These are phyloP conservation scores for Acorus calamus DNA, from an alignment of 106 monocot species.

Conservation along the genomic window DNA sequence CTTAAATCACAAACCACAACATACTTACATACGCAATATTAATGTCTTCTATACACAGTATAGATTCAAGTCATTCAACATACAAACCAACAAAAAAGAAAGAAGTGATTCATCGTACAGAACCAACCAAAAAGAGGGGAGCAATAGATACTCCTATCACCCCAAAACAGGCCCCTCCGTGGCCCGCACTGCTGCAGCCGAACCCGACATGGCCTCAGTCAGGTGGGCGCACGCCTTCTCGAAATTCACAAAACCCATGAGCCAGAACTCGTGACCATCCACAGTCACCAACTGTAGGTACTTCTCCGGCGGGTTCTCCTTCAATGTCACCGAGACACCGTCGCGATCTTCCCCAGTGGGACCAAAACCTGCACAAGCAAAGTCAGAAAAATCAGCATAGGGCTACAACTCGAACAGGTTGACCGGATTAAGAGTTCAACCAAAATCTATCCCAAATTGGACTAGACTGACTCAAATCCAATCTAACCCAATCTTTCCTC, in stretches of 20 bases:
- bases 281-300: conserved; percentile 68
- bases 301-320: conserved; percentile 67
- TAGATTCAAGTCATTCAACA: no score
- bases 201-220: conserved; percentile 18
- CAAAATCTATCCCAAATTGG: no score
- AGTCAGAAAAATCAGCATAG: no score
- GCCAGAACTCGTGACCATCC: conserved; percentile 89
- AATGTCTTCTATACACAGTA: no score
- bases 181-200: conserved; percentile 16
- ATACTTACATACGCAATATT: no score
- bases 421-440: neutral
- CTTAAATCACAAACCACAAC: no score
- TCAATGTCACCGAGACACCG: conserved; percentile 41
- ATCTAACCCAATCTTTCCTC: no score
- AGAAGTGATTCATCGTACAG: no score
- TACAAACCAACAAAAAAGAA: no score
- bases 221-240: conserved; percentile 57
- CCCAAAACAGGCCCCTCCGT: no score
- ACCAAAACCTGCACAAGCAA: conserved; percentile 16
- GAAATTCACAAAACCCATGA: conserved; percentile 89
- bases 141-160: neutral
- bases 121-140: neutral
- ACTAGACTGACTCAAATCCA: no score
- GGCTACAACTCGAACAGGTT: neutral
- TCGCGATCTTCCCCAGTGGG: conserved; percentile 31